Evolutionary conservation across 164 flowering plant species (phyloP), one percentile per base, ranked within the genome.

Genomic region (Kalanchoe fedtschenkoi): DNA sequence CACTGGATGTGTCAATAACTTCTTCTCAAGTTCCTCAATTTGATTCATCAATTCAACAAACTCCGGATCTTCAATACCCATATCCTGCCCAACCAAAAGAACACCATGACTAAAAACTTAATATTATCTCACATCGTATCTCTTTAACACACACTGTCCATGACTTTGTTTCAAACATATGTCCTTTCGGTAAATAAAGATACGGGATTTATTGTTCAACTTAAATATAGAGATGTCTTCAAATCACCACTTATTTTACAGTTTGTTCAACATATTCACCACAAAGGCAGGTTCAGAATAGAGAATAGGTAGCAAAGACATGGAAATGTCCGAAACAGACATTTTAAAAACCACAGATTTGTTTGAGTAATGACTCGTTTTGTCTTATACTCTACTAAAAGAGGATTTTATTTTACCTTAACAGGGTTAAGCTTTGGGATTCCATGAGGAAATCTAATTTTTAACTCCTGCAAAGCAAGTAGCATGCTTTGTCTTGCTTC

Each of bases 351-450:
- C n/a, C n/a, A n/a, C n/a, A n/a, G 51, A n/a, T 43, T 43, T n/a
- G 51, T n/a, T 4, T 6, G 6, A 5, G 8, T 8, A 19, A 2
- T n/a, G 22, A 17, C 6, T 44, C 2, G 51, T 19, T 22, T 19
- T 44, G 7, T 19, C 51, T 19, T 11, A 44, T 19, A 44, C 24
- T 44, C 9, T 10, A 26, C 14, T 13, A 3, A 51, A 4, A 2
- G 16, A 22, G 30, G 9, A 28, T 53, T 15, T 14, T 14, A 14
- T 39, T n/a, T 61, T 75, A 86, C 96, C 95, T 87, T 85, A 5
- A 87, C 90, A 63, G 99, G 99, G 70, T 93, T 82, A 60, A 93
- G 91, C 76, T 88, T 93, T 65, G 99, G 99, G 41, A 93, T 75
- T 68, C 99, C 99, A 64, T 78, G 81, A 24, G 95, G 87, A 66